Conservation (phyloP, 768 basidiomycete genomes). For the Tricholoma hemisulphureum region DNA sequence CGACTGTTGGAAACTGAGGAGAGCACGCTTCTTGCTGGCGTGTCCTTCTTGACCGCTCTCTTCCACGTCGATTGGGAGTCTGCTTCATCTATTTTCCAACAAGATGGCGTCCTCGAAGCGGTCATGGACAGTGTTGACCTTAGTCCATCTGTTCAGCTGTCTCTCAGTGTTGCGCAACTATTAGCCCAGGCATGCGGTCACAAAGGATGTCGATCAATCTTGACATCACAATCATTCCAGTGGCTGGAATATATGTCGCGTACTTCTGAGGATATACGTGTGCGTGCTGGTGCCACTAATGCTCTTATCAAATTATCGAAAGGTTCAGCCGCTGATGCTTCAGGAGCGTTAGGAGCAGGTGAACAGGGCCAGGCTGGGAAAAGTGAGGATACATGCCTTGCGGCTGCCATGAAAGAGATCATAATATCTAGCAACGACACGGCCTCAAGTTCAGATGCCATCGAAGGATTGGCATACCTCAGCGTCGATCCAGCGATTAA, state of each 20-base stretch:
- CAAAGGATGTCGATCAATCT: slow-evolving; percentile 62
- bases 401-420: slow-evolving; percentile 55
- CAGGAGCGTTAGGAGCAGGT: slow-evolving; percentile 25
- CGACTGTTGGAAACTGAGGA: slow-evolving; percentile 59
- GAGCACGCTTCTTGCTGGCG: slow-evolving; percentile 46
- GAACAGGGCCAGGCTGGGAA: slow-evolving; percentile 19
- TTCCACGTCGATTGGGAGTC: slow-evolving; percentile 79
- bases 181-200: slow-evolving; percentile 76
- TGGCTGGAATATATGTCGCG: slow-evolving; percentile 69
- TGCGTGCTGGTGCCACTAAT: slow-evolving; percentile 65
- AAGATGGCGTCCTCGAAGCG: slow-evolving; percentile 61
- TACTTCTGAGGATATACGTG: slow-evolving; percentile 40
- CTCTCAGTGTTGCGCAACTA: slow-evolving; percentile 66
- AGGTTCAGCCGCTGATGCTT: slow-evolving; percentile 48
- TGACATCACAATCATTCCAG: slow-evolving; percentile 52
- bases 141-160: slow-evolving; percentile 46
- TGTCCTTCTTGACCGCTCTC: slow-evolving; percentile 72
- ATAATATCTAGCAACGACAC: slow-evolving; percentile 41
- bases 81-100: slow-evolving; percentile 62
- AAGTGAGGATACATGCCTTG: slow-evolving; percentile 43
- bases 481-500: slow-evolving; percentile 63
- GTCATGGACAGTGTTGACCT: slow-evolving; percentile 72
- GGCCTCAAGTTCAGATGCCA: slow-evolving; percentile 54
- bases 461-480: slow-evolving; percentile 87
- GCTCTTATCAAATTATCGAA: slow-evolving; percentile 78